A percentile compares a stretch with the other conserved stretches of the same genome.
These are phyloP conservation scores for Sporisorium exsertum DNA, from an alignment of 1,284 basidiomycete species.

Conservation along the genomic window DNA sequence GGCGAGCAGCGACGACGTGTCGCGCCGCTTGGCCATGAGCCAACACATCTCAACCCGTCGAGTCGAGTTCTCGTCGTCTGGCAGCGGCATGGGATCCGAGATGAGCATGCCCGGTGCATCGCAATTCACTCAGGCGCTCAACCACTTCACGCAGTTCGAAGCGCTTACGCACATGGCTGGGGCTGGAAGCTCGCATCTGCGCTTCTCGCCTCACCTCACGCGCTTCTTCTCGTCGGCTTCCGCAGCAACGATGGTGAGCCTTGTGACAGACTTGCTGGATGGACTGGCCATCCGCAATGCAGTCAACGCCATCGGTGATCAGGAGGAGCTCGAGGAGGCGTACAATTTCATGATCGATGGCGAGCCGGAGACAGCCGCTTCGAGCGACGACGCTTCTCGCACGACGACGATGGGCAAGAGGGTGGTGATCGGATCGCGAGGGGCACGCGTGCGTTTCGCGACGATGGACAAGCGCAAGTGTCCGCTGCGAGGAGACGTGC, in stretches of 20 bases:
- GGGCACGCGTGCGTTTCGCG: slow-evolving; percentile 59
- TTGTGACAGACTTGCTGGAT: slow-evolving; percentile 45
- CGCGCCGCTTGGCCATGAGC: slow-evolving; percentile 51
- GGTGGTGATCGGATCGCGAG: slow-evolving; percentile 43
- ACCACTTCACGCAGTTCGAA: slow-evolving; percentile 59
- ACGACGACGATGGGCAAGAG: slow-evolving; percentile 19
- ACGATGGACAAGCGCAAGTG: slow-evolving; percentile 67
- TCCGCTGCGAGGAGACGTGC: slow-evolving; percentile 62
- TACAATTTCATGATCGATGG: slow-evolving; percentile 51
- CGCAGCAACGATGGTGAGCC: slow-evolving; percentile 41
- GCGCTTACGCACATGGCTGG: slow-evolving; percentile 43
- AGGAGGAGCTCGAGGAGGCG: slow-evolving; percentile 56
- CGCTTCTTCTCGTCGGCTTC: slow-evolving; percentile 61
- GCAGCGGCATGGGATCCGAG: slow-evolving; percentile 23
- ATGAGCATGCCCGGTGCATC: slow-evolving; percentile 38
- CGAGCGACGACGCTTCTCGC: slow-evolving; percentile 15
- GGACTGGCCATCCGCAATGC: slow-evolving; percentile 49
- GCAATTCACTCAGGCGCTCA: slow-evolving; percentile 65
- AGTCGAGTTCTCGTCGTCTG: slow-evolving; percentile 40
- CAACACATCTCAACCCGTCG: slow-evolving; percentile 53
- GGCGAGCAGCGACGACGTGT: slow-evolving; percentile 37
- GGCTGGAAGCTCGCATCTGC: slow-evolving; percentile 40
- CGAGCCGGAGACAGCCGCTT: slow-evolving; percentile 13
- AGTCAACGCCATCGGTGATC: slow-evolving; percentile 57
- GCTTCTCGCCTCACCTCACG: slow-evolving; percentile 66